Evolutionary conservation across 257 asterid species (phyloP).

Genomic region (Jacaranda mimosifolia): DNA sequence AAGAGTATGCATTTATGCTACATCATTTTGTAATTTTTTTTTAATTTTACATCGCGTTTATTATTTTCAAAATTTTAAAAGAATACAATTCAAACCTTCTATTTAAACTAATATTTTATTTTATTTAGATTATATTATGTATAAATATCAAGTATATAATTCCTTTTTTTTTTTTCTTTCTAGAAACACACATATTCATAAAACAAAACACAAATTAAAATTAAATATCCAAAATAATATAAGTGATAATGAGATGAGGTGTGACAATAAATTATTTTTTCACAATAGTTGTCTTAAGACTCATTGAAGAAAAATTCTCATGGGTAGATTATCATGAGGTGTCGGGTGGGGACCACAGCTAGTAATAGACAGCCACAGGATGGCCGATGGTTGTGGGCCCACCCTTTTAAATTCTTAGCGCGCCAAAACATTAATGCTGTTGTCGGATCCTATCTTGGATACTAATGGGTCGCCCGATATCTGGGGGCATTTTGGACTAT

Average conservation of each 20-base stretch:
- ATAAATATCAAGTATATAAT: too few relatives aligned
- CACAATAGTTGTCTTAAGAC: slow-evolving; percentile 20
- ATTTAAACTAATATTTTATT: too few relatives aligned
- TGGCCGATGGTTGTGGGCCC: slow-evolving; percentile 27
- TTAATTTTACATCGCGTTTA: too few relatives aligned
- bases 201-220: not conserved
- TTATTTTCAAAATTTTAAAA: too few relatives aligned
- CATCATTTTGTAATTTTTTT: too few relatives aligned
- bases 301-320: slow-evolving; percentile 24
- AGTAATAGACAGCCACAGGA: slow-evolving; percentile 3
- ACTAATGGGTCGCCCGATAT: not conserved
- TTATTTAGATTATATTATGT: too few relatives aligned
- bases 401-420: slow-evolving; percentile 42
- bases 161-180: too few relatives aligned
- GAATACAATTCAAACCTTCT: too few relatives aligned
- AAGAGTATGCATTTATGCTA: too few relatives aligned
- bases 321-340: slow-evolving; percentile 30
- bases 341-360: slow-evolving; percentile 34
- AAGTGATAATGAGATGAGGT: slow-evolving; percentile 7
- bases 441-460: slow-evolving; percentile 3
- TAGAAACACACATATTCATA: not conserved
- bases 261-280: slow-evolving; percentile 3
- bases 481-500: slow-evolving; percentile 4
- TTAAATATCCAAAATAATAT: not conserved
- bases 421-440: slow-evolving; percentile 39